phyloP scores from a whole-genome alignment of 352 stramenopile genomes.

The Paralagenidium karlingii region DNA sequence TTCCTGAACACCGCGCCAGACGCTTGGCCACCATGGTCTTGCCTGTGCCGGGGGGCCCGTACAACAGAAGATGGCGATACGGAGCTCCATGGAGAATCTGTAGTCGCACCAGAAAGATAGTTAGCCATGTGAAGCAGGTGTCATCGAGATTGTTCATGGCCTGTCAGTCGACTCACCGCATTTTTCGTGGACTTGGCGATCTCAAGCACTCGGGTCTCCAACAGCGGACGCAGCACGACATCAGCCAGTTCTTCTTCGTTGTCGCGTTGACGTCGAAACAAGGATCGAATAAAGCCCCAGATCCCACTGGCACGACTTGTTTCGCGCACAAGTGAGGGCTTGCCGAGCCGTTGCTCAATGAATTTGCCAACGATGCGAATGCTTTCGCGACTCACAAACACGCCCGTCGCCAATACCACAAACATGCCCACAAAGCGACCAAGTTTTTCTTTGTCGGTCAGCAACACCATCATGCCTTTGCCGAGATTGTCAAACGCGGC shows the following conservation, averaged over 20 bases:
- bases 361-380: slow-evolving; percentile 44
- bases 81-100: slow-evolving; percentile 47
- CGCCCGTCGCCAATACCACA: slow-evolving; percentile 32
- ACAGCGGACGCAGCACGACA: slow-evolving; percentile 30
- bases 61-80: slow-evolving; percentile 75
- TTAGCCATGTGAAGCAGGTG: too few relatives aligned
- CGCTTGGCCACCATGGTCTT: slow-evolving; percentile 85
- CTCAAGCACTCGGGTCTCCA: slow-evolving; percentile 51
- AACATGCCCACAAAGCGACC: slow-evolving; percentile 35
- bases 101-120: too few relatives aligned
- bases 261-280: slow-evolving; percentile 11
- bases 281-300: slow-evolving; percentile 18
- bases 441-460: slow-evolving; percentile 49
- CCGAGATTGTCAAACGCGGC: slow-evolving; percentile 61
- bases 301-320: slow-evolving; percentile 38
- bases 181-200: slow-evolving; percentile 51
- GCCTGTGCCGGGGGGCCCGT: slow-evolving; percentile 70
- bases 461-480: slow-evolving; percentile 26
- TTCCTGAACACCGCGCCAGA: slow-evolving; percentile 38
- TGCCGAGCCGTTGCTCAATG: slow-evolving; percentile 49
- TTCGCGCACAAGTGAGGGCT: slow-evolving; percentile 58
- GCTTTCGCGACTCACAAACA: slow-evolving; percentile 49
- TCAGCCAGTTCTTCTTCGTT: slow-evolving; percentile 26
- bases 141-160: too few relatives aligned
- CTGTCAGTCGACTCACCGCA: too few relatives aligned